Conservation (phyloP, 441 rosid species). For the Geranium incanum region DNA sequence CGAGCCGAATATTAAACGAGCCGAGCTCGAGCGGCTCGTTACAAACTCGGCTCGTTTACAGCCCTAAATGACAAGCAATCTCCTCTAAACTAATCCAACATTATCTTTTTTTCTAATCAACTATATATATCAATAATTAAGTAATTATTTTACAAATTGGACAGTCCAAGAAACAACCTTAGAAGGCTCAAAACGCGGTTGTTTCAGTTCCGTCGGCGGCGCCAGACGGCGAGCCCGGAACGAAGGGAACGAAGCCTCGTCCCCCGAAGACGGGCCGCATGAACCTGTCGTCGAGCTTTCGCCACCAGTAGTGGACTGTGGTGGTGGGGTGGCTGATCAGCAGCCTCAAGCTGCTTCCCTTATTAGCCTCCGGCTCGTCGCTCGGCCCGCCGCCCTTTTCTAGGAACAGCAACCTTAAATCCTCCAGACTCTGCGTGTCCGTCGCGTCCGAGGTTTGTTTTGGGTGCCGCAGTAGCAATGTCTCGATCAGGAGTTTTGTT, state of each 20-base stretch:
- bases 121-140: no score
- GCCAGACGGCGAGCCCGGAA: slow-evolving; percentile 25
- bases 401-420: slow-evolving; percentile 36
- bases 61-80: no score
- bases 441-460: slow-evolving; percentile 38
- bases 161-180: slow-evolving; percentile 21
- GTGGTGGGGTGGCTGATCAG: slow-evolving; percentile 42
- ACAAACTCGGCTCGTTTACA: no score
- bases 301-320: slow-evolving; percentile 58
- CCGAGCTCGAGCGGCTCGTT: no score
- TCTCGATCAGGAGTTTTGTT: slow-evolving; percentile 55
- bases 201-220: slow-evolving; percentile 27
- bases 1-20: no score
- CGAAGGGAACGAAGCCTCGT: slow-evolving; percentile 35
- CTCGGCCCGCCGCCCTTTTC: slow-evolving; percentile 33
- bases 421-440: slow-evolving; percentile 45
- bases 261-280: slow-evolving; percentile 78
- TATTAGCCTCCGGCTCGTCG: slow-evolving; percentile 15
- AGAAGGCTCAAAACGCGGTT: neutral
- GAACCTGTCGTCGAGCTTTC: slow-evolving; percentile 56
- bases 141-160: slow-evolving; percentile 17
- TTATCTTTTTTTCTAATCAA: no score
- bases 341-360: slow-evolving; percentile 37
- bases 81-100: no score
- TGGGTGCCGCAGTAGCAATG: slow-evolving; percentile 33